A percentile compares a stretch with the other conserved stretches of the same genome.
Conservation (phyloP, 75 land plant species). For the Selaginella tamariscina region DNA sequence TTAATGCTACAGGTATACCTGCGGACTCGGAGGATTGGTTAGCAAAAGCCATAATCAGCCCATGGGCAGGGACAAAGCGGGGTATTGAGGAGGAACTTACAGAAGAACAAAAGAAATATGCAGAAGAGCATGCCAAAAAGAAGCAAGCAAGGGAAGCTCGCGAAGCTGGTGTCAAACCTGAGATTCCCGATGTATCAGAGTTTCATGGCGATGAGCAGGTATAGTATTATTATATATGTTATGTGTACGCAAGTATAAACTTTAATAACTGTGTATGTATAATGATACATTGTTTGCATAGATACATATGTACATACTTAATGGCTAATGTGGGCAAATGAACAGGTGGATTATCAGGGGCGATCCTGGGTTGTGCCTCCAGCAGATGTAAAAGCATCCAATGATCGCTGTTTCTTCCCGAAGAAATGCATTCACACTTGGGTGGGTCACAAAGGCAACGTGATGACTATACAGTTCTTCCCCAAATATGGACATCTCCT, state of each 20-base stretch:
- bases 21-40: conserved; percentile 65
- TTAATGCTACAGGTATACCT: conserved; percentile 50
- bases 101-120: conserved; percentile 95
- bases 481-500: conserved; percentile 84
- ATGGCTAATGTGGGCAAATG: too few relatives aligned
- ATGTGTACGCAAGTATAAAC: too few relatives aligned
- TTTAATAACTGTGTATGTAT: too few relatives aligned
- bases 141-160: conserved; percentile 37
- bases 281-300: too few relatives aligned
- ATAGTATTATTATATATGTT: too few relatives aligned
- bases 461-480: conserved; percentile 78
- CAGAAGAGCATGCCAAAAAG: conserved; percentile 77
- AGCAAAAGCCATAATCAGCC: conserved; percentile 49
- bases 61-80: conserved; percentile 87
- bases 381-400: conserved; percentile 77
- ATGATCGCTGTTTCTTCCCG: conserved; percentile 87
- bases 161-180: conserved; percentile 39
- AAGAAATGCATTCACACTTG: conserved; percentile 86
- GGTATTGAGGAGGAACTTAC: conserved; percentile 61
- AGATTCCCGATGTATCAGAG: conserved; percentile 51
- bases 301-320: too few relatives aligned
- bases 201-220: conserved; percentile 96
- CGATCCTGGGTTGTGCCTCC: conserved; percentile 85
- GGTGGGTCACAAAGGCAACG: conserved; percentile 95
- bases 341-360: conserved; percentile 86